Conservation (phyloP, 805 yeast species). For the Candida koratica region DNA sequence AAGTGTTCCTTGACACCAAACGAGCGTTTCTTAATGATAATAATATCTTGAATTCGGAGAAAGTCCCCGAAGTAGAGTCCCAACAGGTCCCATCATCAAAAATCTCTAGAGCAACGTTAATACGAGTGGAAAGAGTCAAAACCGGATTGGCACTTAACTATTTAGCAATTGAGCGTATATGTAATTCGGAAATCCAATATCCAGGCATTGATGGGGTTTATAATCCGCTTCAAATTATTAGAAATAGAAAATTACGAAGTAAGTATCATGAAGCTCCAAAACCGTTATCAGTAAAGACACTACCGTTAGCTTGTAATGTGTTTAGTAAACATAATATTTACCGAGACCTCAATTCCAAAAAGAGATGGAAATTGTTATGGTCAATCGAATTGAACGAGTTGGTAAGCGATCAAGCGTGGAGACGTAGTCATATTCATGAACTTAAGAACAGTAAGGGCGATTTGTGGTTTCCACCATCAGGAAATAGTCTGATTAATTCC, state of each 20-base stretch:
- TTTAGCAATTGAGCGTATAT: slow-evolving; percentile 41
- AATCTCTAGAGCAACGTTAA: slow-evolving; percentile 35
- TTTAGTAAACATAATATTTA: slow-evolving; percentile 41
- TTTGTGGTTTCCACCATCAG: slow-evolving; percentile 46
- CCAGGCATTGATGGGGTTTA: slow-evolving; percentile 63
- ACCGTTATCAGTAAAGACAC: slow-evolving; percentile 40
- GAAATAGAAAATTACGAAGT: slow-evolving; percentile 62
- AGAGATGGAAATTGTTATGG: slow-evolving; percentile 53
- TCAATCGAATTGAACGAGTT: slow-evolving; percentile 60
- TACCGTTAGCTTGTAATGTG: slow-evolving; percentile 64
- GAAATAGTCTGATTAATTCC: slow-evolving; percentile 5
- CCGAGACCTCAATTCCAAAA: slow-evolving; percentile 17
- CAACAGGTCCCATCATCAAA: slow-evolving; percentile 6
- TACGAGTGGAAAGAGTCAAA: slow-evolving; percentile 49
- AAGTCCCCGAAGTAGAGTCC: slow-evolving; percentile 1
- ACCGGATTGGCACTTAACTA: slow-evolving; percentile 49
- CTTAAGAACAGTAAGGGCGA: slow-evolving; percentile 43
- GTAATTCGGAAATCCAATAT: slow-evolving; percentile 24
- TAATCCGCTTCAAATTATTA: slow-evolving; percentile 78
- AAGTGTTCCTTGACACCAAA: slow-evolving; percentile 40
- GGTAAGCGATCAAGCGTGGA: slow-evolving; percentile 55
- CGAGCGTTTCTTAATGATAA: slow-evolving; percentile 40
- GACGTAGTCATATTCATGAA: slow-evolving; percentile 53
- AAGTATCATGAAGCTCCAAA: slow-evolving; percentile 48
- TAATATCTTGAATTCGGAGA: slow-evolving; percentile 33